Evolutionary conservation across 2,329 filamentous ascomycete species (phyloP), one percentile per base, ranked within the genome.

Genomic region (Ploettnerulaceae sp.): DNA sequence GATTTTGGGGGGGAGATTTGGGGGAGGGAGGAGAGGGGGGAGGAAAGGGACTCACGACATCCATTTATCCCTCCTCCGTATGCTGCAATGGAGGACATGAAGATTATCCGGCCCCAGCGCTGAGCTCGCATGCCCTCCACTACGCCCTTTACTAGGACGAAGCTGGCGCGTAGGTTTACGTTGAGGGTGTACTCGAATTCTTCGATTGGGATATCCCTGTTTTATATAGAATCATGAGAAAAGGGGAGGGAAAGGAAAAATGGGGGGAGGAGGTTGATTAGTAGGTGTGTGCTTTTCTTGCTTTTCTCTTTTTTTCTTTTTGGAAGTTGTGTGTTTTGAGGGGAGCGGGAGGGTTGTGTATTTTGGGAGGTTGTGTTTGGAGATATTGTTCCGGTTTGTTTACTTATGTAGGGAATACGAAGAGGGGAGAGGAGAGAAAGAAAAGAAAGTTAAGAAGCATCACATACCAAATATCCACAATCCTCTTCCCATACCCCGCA

Each of bases 401-500:
- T n/a, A n/a, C n/a, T n/a, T n/a, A n/a, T n/a, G n/a, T n/a, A 28
- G 7, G 12, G 25, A 28, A 28, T 28, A 28, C 12, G 12, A 7
- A 12, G 25, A 28, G 25, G 25, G 12, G 25, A 28, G 25, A 12
- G 7, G 12, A 28, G 12, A 17, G 4, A 17, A 4, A 6, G 31
- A 9, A 28, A 15, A 24, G 20, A 18, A 32, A 41, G 14, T 26
- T 21, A 15, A 26, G 11, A 2, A 29, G n/a, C 8, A 2, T 24
- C 8, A 44, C 45, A 12, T 18, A 53, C 50, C 48, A 56, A 29
- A 61, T 40, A 52, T 61, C 53, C 4, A 54, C 48, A 47, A 81
- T 75, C n/a, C 79, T 71, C 58, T 79, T 80, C 31, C 81, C 81
- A 53, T 82, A 74, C 0, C 81, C 82, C 1, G 82, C 82, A 57